Conservation (phyloP, 2,329 filamentous ascomycete genomes). For the Mycosphaerella sp. region DNA sequence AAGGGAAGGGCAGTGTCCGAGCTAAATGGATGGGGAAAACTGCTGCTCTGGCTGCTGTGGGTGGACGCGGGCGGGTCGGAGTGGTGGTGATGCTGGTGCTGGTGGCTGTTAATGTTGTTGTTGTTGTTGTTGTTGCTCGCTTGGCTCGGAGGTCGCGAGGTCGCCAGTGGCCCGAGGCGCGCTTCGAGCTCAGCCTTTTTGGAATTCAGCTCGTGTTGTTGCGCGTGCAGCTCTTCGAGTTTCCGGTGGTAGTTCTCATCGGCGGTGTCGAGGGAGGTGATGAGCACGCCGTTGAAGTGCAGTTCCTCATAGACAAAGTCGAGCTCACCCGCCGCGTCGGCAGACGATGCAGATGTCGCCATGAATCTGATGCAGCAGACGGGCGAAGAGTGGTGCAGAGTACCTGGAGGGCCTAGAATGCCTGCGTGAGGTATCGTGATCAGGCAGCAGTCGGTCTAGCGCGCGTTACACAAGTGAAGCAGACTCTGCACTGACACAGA, state of each 20-base stretch:
- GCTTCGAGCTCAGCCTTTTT: constrained; percentile 2
- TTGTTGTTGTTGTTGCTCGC: too few species aligned
- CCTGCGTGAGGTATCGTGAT: too few species aligned
- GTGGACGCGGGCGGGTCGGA: background rate
- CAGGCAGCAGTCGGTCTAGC: background rate
- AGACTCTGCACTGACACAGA: background rate
- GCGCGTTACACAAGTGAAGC: constrained; percentile 3
- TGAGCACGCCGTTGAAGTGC: constrained; percentile 29
- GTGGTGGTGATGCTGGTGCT: too few species aligned
- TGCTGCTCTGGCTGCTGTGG: constrained; percentile 2
- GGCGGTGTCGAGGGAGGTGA: constrained; percentile 29
- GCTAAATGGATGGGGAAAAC: background rate
- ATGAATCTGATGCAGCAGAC: background rate
- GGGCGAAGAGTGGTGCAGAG: too few species aligned
- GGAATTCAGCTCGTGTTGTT: constrained; percentile 11
- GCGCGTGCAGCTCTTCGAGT: constrained; percentile 22
- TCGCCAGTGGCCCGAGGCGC: background rate
- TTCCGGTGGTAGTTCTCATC: constrained; percentile 28
- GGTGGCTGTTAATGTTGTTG: too few species aligned
- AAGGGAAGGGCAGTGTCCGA: background rate
- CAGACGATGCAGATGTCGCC: background rate
- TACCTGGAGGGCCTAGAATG: background rate
- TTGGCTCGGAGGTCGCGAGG: constrained; percentile 8
- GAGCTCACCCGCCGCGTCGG: background rate
- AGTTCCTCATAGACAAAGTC: constrained; percentile 34